phyloP scores from a whole-genome alignment of 2,329 filamentous ascomycete genomes.

The Madurella mycetomatis region DNA sequence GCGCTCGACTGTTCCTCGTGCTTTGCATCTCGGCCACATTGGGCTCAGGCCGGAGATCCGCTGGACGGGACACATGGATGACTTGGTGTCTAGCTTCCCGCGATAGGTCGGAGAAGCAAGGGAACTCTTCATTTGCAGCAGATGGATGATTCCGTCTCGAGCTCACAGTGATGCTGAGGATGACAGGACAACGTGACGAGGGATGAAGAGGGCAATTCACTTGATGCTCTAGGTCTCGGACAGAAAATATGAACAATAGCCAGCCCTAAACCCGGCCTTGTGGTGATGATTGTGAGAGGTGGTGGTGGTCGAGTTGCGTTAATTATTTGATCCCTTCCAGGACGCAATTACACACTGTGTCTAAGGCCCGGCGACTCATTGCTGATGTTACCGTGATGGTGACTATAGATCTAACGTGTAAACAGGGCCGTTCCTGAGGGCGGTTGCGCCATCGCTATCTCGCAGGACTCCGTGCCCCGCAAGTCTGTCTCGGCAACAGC shows the following conservation, averaged over 20 bases:
- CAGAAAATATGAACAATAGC: not conserved
- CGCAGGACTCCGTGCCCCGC: not conserved
- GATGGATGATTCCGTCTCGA: not conserved
- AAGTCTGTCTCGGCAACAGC: not conserved
- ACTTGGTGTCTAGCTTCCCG: not conserved
- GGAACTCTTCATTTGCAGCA: not conserved
- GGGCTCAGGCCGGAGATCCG: not conserved
- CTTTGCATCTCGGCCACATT: not conserved
- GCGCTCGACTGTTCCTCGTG: slow-evolving; percentile 1
- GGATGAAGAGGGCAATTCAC: not conserved
- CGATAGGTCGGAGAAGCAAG: not conserved
- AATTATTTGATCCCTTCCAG: not conserved
- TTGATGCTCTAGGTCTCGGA: not conserved
- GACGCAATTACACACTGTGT: too few relatives aligned
- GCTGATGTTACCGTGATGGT: too few relatives aligned
- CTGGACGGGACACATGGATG: not conserved
- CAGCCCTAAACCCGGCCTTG: not conserved
- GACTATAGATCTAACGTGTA: not conserved
- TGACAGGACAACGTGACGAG: not conserved
- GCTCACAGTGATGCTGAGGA: not conserved
- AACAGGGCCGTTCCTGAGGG: not conserved
- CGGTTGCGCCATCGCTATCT: not conserved
- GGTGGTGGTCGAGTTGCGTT: not conserved
- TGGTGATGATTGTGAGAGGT: not conserved
- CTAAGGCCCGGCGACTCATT: too few relatives aligned